Percentiles rank a stretch among this genome's conserved stretches.
These are phyloP conservation scores for Podospora pseudoanserina DNA, from an alignment of 495 filamentous ascomycete species.

Conservation along the genomic window DNA sequence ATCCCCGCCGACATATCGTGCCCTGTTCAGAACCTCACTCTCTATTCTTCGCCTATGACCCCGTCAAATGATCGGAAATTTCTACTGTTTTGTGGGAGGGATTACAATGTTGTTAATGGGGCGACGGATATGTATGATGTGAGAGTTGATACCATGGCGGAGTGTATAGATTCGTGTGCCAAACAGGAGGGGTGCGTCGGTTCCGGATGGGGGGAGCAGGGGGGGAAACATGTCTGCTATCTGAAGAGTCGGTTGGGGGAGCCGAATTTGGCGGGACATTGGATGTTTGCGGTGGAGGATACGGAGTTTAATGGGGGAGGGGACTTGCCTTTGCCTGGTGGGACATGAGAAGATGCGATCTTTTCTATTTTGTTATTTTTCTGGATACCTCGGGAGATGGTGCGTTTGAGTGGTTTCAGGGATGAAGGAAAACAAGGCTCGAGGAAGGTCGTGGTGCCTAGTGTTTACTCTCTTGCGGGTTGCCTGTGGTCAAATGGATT, in stretches of 20 bases:
- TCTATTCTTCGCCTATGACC: slow-evolving; percentile 25
- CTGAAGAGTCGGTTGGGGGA: slow-evolving; percentile 53
- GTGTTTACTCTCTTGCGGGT: not conserved
- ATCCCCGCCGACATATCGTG: slow-evolving; percentile 21
- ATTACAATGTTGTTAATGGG: slow-evolving; percentile 31
- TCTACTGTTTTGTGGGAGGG: slow-evolving; percentile 35
- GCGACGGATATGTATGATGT: slow-evolving; percentile 27
- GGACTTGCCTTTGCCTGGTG: not conserved
- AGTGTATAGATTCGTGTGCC: slow-evolving; percentile 35
- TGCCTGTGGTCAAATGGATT: not conserved
- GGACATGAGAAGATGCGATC: not conserved
- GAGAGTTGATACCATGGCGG: slow-evolving; percentile 20
- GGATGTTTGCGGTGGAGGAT: slow-evolving; percentile 48
- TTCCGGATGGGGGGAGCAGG: slow-evolving; percentile 34
- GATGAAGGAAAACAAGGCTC: not conserved
- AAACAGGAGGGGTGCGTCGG: slow-evolving; percentile 27
- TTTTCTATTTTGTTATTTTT: not conserved
- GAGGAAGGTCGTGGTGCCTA: not conserved
- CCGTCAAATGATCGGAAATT: slow-evolving; percentile 18
- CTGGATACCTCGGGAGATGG: not conserved
- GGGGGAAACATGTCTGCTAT: slow-evolving; percentile 39
- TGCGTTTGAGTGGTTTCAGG: not conserved
- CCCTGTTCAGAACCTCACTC: slow-evolving; percentile 34
- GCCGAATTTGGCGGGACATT: slow-evolving; percentile 42
- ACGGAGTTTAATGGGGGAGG: not conserved